Base-by-base conservation (phyloP, 306 rosid species). In the Glycine latifolia region DNA sequence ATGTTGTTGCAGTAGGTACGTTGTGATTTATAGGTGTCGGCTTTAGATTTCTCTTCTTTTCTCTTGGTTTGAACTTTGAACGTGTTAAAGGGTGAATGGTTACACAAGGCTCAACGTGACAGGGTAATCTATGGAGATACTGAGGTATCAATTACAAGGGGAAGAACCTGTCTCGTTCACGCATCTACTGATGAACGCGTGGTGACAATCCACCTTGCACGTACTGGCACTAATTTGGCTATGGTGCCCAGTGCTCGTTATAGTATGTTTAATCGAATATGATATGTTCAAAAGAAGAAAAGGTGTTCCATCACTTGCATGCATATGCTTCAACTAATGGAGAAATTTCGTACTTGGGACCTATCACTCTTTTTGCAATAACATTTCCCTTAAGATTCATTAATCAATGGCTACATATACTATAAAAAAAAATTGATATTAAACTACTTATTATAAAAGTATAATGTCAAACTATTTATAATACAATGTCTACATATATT, bases 121-220 rank as follows among this genome's bases (percentile, higher is more conserved):
- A 85, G 3, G 50, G 47, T 61, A 63, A 87, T 91, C 87, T 78
- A 48, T 1, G 11, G 7, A 48, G 85, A 89, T 87, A 63, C 11
- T 15, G 14, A 13, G 41, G 49, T 49, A 37, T 84, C 85, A 79
- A 73, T 81, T 70, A 80, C 73, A 31, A 15, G 83, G 87, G 85
- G 68, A 75, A 89, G 68, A 75, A 89, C 39, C 55, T 86, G 90
- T 85, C 87, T 4, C 2, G 1, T 55, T 61, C 79, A 62, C 17
- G 31, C 31, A 26, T 26, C 31, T 26, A 1, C 31, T 26, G 31
- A 8, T 5, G 78, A 71, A 52, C 53, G 44, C 53, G 46, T 65
- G 72, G 58, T 20, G 16, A 74, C 16, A 41, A 63, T 73, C 80
- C 68, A 73, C 20, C 68, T 20, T 81, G 43, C 35, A 66, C 33